Evolutionary conservation across 2,329 filamentous ascomycete species (phyloP), one percentile per base, ranked within the genome.

Genomic region (Botrytis cinerea): DNA sequence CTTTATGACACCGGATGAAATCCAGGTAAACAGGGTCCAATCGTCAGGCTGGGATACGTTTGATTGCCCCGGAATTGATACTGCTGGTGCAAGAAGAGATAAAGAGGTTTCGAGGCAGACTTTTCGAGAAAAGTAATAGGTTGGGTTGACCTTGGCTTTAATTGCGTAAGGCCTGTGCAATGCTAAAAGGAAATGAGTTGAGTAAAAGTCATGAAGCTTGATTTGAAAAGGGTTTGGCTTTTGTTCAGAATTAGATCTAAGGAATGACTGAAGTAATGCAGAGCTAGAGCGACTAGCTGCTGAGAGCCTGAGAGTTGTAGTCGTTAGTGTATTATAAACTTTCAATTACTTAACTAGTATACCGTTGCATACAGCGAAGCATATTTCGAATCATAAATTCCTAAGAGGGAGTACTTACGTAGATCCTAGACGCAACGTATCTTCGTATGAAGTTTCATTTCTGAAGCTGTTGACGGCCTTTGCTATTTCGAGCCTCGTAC

Each of bases 141-240:
- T 73, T 0, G 85, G 86, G 68, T 87, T 83, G 1, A 77, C 75
- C 8, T 79, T 81, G 16, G 86, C 83, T 74, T 83, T 80, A 54
- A 79, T 79, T 54, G 83, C 83, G 77, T 85, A 88, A 0, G 84
- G 82, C 12, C 83, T 84, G 75, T 91, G 88, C 0, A 91, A 81
- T 0, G 84, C 83, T 22, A 90, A 83, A 2, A 89, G 76, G 76
- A 88, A 89, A 22, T 88, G 86, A 8, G 86, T 85, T 6, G 87
- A 81, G 0, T 87, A 81, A 59, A 86, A 85, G 67, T 88, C 84
- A 40, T 88, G 80, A 8, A 89, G 78, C 73, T 87, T 87, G 2
- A 83, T 80, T 45, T 74, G 71, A 20, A 73, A 73, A 8, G 72
- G 48, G 7, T 35, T 73, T 28, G 72, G 72, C 20, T 62, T 57